Percentiles rank a stretch among this genome's conserved stretches.
These are phyloP conservation scores for Chlorella sp. DNA, from an alignment of 139 green algal genomes.

Conservation along the genomic window DNA sequence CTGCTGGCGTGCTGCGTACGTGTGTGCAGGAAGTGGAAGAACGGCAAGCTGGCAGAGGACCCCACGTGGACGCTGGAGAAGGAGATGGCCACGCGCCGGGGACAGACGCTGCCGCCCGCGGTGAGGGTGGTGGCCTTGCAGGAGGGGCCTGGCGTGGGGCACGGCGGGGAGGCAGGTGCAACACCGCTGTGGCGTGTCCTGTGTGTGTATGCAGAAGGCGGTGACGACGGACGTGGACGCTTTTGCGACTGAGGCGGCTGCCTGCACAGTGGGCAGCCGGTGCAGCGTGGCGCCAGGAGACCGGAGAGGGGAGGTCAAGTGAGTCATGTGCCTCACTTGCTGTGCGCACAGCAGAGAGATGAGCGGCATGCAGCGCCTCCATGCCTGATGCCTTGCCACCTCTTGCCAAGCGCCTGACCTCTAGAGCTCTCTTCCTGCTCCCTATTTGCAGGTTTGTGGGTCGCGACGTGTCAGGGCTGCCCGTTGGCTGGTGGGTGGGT, in stretches of 20 bases:
- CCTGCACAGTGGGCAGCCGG: conserved; percentile 54
- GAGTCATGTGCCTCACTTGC: too few relatives aligned
- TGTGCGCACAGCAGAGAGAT: background rate
- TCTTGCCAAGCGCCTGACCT: background rate
- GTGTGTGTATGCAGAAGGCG: conserved; percentile 10
- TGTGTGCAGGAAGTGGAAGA: conserved; percentile 55
- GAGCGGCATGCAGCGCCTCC: background rate
- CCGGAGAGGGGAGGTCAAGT: conserved; percentile 77
- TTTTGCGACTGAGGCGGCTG: conserved; percentile 33
- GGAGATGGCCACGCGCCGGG: conserved; percentile 61
- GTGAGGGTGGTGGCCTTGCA: conserved; percentile 1
- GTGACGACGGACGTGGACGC: conserved; percentile 36
- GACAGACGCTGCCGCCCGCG: conserved; percentile 16
- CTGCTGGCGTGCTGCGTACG: too few relatives aligned
- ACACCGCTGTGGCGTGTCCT: background rate
- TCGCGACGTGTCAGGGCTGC: conserved; percentile 50
- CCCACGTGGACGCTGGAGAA: conserved; percentile 87
- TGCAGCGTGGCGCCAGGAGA: conserved; percentile 90
- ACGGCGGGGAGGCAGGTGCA: too few relatives aligned
- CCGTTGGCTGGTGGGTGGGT: conserved; percentile 85
- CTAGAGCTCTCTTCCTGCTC: background rate
- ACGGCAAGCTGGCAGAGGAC: conserved; percentile 72
- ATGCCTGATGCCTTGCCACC: background rate
- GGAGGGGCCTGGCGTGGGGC: too few relatives aligned
- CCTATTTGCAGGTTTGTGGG: conserved; percentile 57